These are phyloP conservation scores for Lentinus brumalis DNA, from an alignment of 768 basidiomycete species.

Conservation along the genomic window DNA sequence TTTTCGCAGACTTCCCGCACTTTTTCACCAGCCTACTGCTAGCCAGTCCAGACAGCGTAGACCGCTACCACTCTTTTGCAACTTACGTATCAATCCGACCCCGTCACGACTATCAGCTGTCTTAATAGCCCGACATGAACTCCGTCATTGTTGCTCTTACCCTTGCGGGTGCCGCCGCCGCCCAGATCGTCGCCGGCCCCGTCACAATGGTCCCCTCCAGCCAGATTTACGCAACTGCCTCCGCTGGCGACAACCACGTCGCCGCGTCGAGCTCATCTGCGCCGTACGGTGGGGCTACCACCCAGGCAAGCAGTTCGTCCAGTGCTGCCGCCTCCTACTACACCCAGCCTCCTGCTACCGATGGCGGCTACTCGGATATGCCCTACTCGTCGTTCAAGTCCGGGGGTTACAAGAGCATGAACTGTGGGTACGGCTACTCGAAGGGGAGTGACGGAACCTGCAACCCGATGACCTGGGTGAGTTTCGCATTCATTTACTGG, in stretches of 20 bases:
- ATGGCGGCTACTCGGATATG: slow-evolving; percentile 50
- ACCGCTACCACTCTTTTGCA: slow-evolving; percentile 55
- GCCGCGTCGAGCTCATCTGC: slow-evolving; percentile 26
- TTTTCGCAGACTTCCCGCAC: slow-evolving; percentile 43
- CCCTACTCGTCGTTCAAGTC: slow-evolving; percentile 60
- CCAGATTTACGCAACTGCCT: slow-evolving; percentile 31
- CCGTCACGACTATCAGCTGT: slow-evolving; percentile 37
- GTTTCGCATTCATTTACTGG: slow-evolving; percentile 19
- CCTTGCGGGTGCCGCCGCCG: slow-evolving; percentile 57
- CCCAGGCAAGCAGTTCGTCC: slow-evolving; percentile 19
- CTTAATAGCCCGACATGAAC: slow-evolving; percentile 57
- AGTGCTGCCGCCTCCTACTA: slow-evolving; percentile 27
- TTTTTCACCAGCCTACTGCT: slow-evolving; percentile 49
- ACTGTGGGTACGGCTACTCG: slow-evolving; percentile 71
- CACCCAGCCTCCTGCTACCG: slow-evolving; percentile 25
- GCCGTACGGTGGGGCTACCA: slow-evolving; percentile 26
- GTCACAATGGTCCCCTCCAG: slow-evolving; percentile 29
- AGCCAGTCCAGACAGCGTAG: slow-evolving; percentile 75
- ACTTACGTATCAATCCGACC: slow-evolving; percentile 36
- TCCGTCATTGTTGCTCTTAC: slow-evolving; percentile 61
- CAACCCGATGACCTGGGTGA: slow-evolving; percentile 58
- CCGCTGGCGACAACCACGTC: slow-evolving; percentile 32
- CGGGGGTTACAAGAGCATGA: slow-evolving; percentile 66
- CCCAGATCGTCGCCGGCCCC: slow-evolving; percentile 46
- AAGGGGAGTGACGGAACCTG: slow-evolving; percentile 61